These are phyloP conservation scores for Mycena maculata DNA, from an alignment of 768 basidiomycete species.

Conservation along the genomic window DNA sequence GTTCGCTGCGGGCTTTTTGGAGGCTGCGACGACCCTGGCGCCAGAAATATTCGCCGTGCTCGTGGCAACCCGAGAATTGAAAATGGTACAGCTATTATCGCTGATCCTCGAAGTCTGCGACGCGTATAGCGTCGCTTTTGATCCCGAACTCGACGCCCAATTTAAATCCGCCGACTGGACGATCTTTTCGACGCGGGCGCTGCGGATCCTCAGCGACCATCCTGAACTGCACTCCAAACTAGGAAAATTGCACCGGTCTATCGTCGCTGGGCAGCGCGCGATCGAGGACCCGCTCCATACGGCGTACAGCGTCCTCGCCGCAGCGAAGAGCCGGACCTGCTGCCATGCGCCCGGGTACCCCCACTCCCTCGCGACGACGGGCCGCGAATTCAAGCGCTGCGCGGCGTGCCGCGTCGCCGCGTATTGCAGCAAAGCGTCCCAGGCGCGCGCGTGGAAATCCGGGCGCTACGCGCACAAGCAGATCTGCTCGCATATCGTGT, in stretches of 20 bases:
- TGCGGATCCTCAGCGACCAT: slow-evolving; percentile 1
- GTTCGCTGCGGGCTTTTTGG: not conserved
- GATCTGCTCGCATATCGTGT: slow-evolving; percentile 3
- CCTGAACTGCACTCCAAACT: not conserved
- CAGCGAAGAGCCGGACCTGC: not conserved
- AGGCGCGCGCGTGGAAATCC: slow-evolving; percentile 12
- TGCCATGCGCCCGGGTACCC: slow-evolving; percentile 10
- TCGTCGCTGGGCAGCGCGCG: not conserved
- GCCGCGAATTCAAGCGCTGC: slow-evolving; percentile 2
- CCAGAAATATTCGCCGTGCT: slow-evolving; percentile 7
- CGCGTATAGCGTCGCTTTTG: no score
- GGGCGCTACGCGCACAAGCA: slow-evolving; percentile 1
- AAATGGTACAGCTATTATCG: not conserved
- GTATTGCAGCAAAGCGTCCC: slow-evolving; percentile 7
- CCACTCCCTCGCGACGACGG: slow-evolving; percentile 6
- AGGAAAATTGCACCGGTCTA: not conserved
- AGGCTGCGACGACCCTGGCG: not conserved
- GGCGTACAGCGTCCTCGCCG: not conserved
- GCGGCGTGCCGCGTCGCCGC: slow-evolving; percentile 3
- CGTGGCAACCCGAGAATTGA: not conserved
- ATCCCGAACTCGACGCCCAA: no score
- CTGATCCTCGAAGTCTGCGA: not conserved
- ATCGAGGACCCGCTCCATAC: slow-evolving; percentile 5
- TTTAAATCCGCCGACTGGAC: not conserved
- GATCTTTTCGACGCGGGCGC: not conserved